Evolutionary conservation across 176 grass and related monocot species (phyloP).

Genomic region (Echinochloa phyllopogon): DNA sequence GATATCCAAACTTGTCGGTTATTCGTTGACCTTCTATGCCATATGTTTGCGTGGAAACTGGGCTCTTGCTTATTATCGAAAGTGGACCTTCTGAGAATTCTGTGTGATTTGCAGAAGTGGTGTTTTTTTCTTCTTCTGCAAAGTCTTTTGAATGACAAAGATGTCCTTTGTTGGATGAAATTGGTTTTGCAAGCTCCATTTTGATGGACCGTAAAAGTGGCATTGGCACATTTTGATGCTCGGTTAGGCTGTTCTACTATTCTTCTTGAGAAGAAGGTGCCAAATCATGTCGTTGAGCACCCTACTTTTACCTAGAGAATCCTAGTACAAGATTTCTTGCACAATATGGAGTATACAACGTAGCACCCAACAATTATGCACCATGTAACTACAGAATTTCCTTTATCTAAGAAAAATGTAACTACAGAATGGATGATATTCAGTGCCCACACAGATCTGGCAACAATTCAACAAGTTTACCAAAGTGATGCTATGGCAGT

Average conservation of each 20-base stretch:
- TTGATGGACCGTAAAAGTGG: background rate
- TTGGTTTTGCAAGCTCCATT: background rate
- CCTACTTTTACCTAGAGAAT: background rate
- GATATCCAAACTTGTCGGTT: background rate
- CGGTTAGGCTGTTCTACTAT: background rate
- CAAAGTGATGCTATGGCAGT: background rate
- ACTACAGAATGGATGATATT: background rate
- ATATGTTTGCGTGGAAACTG: background rate
- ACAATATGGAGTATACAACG: background rate
- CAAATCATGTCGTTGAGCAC: background rate
- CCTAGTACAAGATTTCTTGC: background rate
- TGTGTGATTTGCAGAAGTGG: background rate
- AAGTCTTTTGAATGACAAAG: background rate
- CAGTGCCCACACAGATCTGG: background rate
- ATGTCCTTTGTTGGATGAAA: background rate
- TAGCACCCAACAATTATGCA: background rate
- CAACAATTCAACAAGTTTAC: background rate
- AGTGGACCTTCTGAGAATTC: conserved; percentile 5
- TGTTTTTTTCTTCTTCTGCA: background rate
- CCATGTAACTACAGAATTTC: background rate
- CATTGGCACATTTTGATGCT: background rate
- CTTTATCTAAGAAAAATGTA: too few relatives aligned
- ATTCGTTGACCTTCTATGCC: conserved; percentile 17
- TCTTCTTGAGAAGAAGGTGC: too few relatives aligned
- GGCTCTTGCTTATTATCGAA: background rate